Evolutionary conservation across 2,329 filamentous ascomycete genomes (phyloP), one percentile per base, ranked within the genome.

Genomic region (Cladophialophora bantiana): DNA sequence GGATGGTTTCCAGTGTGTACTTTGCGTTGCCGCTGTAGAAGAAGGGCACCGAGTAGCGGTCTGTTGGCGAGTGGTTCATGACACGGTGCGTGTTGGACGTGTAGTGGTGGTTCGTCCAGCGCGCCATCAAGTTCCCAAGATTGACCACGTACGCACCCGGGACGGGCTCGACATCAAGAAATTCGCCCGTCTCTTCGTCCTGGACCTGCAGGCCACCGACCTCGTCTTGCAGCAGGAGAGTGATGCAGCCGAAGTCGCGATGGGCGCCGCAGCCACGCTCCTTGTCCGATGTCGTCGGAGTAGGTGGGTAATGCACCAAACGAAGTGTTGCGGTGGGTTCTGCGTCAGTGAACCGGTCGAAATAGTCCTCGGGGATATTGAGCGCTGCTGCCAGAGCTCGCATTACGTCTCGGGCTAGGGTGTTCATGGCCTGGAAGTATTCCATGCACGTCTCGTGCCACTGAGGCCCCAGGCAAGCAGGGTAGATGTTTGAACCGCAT

Each of bases 91-190:
- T 53, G 59, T 73, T 75, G 9, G 72, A 74, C 9, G 73, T 40
- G 40, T 74, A 76, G 7, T 54, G 63, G 66, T 73, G 71, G 61
- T 74, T 74, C 4, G 74, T 75, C 73, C 73, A 75, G 3, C 69
- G 70, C 66, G 71, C 72, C 69, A 76, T 71, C 71, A 76, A 64
- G 58, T 77, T 73, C 0, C 75, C 74, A 31, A 76, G 45, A 38
- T 77, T 76, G 7, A 77, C 73, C 3, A 76, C 72, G 42, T 73
- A 72, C 2, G 72, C 56, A 12, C 67, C 67, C 36, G 77, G 73
- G 4, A 80, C 78, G 0, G 83, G 83, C 9, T 77, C 74, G 1
- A 84, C 80, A 62, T 77, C 71, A 15, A 79, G 77, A 82, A 81
- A 86, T 10, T 77, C 75, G 12, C 77, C 75, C 9, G 80, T 80